These are phyloP conservation scores for Xylaria longipes DNA, from an alignment of 495 filamentous ascomycete genomes.

Conservation along the genomic window DNA sequence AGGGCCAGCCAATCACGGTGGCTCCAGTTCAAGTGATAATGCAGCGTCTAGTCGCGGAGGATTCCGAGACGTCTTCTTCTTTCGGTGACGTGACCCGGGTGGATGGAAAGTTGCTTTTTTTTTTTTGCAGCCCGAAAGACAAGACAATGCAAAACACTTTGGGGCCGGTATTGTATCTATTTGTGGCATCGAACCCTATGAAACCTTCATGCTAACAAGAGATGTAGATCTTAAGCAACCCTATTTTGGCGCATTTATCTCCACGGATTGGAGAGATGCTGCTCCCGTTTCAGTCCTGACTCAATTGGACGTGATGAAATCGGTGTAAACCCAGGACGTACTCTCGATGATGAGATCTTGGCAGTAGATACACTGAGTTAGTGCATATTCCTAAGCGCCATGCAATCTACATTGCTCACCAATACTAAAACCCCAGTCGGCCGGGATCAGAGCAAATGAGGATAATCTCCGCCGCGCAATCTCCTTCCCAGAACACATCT, in stretches of 20 bases:
- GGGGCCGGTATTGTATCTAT: slow-evolving; percentile 11
- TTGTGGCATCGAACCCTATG: slow-evolving; percentile 23
- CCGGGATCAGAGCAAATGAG: slow-evolving; percentile 12
- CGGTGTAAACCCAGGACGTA: neutral
- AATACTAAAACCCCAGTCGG: slow-evolving; percentile 5
- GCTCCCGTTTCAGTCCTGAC: neutral
- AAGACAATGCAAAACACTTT: slow-evolving; percentile 3
- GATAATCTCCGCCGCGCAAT: slow-evolving; percentile 9
- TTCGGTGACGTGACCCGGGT: slow-evolving; percentile 4
- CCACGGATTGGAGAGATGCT: neutral
- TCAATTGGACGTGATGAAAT: neutral
- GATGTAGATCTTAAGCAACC: slow-evolving; percentile 3
- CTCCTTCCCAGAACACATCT: neutral
- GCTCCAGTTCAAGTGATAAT: neutral
- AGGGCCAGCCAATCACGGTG: slow-evolving; percentile 16
- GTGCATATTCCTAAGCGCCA: slow-evolving; percentile 5
- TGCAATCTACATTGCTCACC: neutral
- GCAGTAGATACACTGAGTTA: slow-evolving; percentile 8
- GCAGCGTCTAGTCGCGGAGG: neutral
- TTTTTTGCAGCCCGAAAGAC: neutral
- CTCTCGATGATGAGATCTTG: neutral
- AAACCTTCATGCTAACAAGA: slow-evolving; percentile 28
- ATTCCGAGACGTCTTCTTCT: slow-evolving; percentile 1
- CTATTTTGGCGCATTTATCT: neutral
- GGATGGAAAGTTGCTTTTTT: slow-evolving; percentile 1